Conservation (phyloP, 768 basidiomycete genomes). For the Mycena galericulata region DNA sequence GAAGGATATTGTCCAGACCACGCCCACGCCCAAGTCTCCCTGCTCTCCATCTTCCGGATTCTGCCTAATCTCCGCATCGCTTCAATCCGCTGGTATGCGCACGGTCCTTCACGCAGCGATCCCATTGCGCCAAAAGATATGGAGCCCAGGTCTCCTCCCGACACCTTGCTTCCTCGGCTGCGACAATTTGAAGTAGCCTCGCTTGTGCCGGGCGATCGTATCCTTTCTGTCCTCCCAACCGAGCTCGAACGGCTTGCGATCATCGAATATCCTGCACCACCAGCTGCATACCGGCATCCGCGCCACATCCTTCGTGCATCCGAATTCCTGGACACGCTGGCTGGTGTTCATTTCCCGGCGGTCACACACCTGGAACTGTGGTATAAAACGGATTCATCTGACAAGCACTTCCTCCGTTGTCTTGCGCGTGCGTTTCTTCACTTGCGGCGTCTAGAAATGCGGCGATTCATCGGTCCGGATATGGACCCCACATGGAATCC, state of each 20-base stretch:
- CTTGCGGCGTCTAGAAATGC: background rate
- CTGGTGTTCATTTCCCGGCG: background rate
- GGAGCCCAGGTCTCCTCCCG: background rate
- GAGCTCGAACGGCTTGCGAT: background rate
- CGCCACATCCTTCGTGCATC: background rate
- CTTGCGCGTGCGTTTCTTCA: background rate
- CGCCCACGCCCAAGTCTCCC: background rate
- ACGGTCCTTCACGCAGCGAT: too few relatives aligned
- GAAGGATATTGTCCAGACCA: conserved; percentile 10
- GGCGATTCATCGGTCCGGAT: background rate
- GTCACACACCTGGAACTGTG: conserved; percentile 1
- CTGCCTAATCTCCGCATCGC: background rate
- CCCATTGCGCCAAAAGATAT: background rate
- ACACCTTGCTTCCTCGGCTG: background rate
- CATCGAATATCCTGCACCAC: background rate
- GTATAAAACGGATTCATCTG: background rate
- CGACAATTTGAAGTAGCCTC: background rate
- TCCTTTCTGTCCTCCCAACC: background rate
- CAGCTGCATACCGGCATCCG: background rate
- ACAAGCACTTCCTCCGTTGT: background rate
- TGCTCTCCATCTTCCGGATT: background rate
- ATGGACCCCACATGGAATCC: background rate
- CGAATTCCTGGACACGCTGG: background rate
- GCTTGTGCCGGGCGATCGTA: background rate
- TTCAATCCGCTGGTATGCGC: background rate